Percentiles rank a stretch among this genome's conserved stretches.
Conservation (phyloP, 768 basidiomycete species). For the Macrocybe gigantea region DNA sequence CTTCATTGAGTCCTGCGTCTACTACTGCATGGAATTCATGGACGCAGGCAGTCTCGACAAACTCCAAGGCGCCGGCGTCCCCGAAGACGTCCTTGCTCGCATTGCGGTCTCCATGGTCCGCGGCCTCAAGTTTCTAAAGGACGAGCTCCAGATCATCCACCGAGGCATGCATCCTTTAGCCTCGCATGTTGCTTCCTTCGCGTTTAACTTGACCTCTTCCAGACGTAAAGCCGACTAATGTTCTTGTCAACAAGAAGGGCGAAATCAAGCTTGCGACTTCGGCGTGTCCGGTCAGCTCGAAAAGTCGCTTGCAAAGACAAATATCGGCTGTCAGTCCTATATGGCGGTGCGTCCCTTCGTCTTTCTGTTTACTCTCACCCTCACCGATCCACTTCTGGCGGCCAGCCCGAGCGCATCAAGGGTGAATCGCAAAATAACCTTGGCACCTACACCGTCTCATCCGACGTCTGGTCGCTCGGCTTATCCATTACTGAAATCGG, state of each 20-base stretch:
- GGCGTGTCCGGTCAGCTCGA: slow-evolving; percentile 99
- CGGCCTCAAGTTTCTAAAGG: slow-evolving; percentile 93
- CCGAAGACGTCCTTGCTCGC: slow-evolving; percentile 78
- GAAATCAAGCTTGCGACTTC: slow-evolving; percentile 96
- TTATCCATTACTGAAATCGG: slow-evolving; percentile 92
- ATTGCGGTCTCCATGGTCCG: slow-evolving; percentile 80
- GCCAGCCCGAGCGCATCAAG: slow-evolving; percentile 90
- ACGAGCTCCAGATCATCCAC: slow-evolving; percentile 78
- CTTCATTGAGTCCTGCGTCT: slow-evolving; percentile 99
- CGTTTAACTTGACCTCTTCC: slow-evolving; percentile 5
- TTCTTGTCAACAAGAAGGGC: slow-evolving; percentile 85
- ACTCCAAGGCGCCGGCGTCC: slow-evolving; percentile 53
- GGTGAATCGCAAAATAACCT: slow-evolving; percentile 85
- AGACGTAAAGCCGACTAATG: slow-evolving; percentile 95
- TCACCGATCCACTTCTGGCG: background rate
- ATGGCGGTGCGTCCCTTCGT: slow-evolving; percentile 71
- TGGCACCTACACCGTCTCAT: slow-evolving; percentile 91
- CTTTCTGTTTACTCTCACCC: slow-evolving; percentile 1
- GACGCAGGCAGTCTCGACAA: slow-evolving; percentile 96
- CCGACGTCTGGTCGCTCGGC: slow-evolving; percentile 97
- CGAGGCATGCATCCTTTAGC: slow-evolving; percentile 28
- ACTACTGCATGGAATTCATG: slow-evolving; percentile 99
- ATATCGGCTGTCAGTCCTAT: slow-evolving; percentile 97
- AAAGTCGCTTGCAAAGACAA: slow-evolving; percentile 93
- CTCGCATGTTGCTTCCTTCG: background rate